phyloP scores from a whole-genome alignment of 805 yeast species.

The Lachancea sp. region DNA sequence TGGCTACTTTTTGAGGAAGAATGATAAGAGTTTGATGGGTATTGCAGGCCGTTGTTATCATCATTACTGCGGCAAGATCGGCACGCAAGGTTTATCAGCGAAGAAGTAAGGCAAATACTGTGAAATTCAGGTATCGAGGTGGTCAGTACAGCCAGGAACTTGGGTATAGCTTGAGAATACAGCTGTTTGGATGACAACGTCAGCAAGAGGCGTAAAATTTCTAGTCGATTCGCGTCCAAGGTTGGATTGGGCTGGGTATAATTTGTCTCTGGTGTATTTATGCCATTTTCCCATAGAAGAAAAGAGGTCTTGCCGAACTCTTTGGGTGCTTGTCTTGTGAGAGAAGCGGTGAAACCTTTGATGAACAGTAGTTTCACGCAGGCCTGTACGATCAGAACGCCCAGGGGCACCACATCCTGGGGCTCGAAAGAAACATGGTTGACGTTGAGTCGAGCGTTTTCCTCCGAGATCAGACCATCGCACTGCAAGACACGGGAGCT shows the following conservation, averaged over 20 bases:
- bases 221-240: slow-evolving; percentile 60
- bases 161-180: slow-evolving; percentile 48
- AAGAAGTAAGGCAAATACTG: slow-evolving; percentile 51
- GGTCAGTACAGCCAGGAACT: slow-evolving; percentile 54
- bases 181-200: slow-evolving; percentile 56
- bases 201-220: slow-evolving; percentile 55
- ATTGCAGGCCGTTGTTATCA: slow-evolving; percentile 42
- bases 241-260: slow-evolving; percentile 34
- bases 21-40: slow-evolving; percentile 28
- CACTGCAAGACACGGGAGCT: slow-evolving; percentile 5
- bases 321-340: slow-evolving; percentile 13
- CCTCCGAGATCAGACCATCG: slow-evolving; percentile 7
- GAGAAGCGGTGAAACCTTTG: slow-evolving; percentile 25
- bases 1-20: slow-evolving; percentile 22
- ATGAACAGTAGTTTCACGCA: slow-evolving; percentile 25
- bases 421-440: neutral
- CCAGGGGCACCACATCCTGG: slow-evolving; percentile 27
- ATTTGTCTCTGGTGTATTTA: slow-evolving; percentile 41
- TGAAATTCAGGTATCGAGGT: slow-evolving; percentile 44
- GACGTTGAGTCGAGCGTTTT: slow-evolving; percentile 13
- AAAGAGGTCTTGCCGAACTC: slow-evolving; percentile 26
- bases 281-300: slow-evolving; percentile 77
- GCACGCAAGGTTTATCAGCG: slow-evolving; percentile 59
- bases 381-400: slow-evolving; percentile 27
- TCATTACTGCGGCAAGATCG: slow-evolving; percentile 39